Conservation (phyloP, 2,329 filamentous ascomycete genomes). For the Aspergillus sp. region DNA sequence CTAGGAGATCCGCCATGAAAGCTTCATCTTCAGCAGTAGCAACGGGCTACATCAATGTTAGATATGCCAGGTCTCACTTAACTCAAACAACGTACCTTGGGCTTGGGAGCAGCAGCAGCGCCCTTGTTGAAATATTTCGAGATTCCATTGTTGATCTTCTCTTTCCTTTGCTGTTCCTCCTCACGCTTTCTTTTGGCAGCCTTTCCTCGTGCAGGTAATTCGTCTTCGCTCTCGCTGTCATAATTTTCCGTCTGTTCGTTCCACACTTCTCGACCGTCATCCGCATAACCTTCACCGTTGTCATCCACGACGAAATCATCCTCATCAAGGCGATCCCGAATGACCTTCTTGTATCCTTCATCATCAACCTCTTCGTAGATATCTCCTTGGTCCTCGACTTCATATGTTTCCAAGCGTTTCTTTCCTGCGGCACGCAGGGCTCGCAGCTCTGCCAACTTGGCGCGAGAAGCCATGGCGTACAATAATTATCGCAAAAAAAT, state of each 20-base stretch:
- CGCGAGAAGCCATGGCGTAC: slow-evolving; percentile 28
- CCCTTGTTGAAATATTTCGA: slow-evolving; percentile 91
- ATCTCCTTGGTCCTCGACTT: slow-evolving; percentile 76
- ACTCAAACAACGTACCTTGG: slow-evolving; percentile 60
- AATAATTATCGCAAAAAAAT: background rate
- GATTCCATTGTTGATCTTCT: slow-evolving; percentile 86
- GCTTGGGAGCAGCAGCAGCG: slow-evolving; percentile 61
- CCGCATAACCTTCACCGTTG: slow-evolving; percentile 93
- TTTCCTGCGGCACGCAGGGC: slow-evolving; percentile 85
- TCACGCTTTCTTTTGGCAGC: slow-evolving; percentile 79
- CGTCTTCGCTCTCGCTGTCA: slow-evolving; percentile 70
- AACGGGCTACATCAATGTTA: slow-evolving; percentile 50
- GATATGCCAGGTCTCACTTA: slow-evolving; percentile 12
- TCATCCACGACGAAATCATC: slow-evolving; percentile 99
- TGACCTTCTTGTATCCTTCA: slow-evolving; percentile 93
- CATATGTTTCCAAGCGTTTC: slow-evolving; percentile 81
- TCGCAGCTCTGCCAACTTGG: slow-evolving; percentile 64
- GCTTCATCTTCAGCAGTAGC: slow-evolving; percentile 84
- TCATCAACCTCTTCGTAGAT: slow-evolving; percentile 97
- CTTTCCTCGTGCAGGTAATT: slow-evolving; percentile 58
- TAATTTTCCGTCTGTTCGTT: slow-evolving; percentile 59
- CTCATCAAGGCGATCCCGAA: slow-evolving; percentile 79
- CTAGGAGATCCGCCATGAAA: slow-evolving; percentile 79
- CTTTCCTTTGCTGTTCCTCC: slow-evolving; percentile 77
- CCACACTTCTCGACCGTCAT: slow-evolving; percentile 93